Conservation (phyloP, 2,329 filamentous ascomycete genomes). For the Colletotrichum cuscutae region DNA sequence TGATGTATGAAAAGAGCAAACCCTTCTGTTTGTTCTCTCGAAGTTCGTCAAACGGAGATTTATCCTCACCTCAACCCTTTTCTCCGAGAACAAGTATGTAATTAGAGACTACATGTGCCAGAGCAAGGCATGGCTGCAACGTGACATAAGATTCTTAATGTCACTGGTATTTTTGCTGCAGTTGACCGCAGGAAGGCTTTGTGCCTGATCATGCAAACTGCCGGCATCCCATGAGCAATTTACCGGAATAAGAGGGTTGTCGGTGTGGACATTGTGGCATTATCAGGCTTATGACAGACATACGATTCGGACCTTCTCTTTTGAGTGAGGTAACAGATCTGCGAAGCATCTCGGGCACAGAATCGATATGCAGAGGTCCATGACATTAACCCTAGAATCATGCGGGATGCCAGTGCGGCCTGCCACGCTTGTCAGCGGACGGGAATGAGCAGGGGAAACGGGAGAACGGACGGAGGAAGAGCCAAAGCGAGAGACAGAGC, state of each 20-base stretch:
- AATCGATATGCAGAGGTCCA: neutral
- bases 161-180: neutral
- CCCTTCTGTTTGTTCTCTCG: neutral
- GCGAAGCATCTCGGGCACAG: neutral
- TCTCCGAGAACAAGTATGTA: neutral
- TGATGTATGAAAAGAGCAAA: neutral
- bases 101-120: neutral
- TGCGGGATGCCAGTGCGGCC: slow-evolving; percentile 53
- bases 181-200: neutral
- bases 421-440: neutral
- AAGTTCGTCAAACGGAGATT: neutral
- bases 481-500: neutral
- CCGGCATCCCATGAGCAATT: neutral
- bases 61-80: neutral
- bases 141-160: neutral
- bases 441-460: neutral
- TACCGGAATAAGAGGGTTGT: neutral
- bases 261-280: neutral
- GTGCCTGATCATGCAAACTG: neutral
- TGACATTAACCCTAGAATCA: slow-evolving; percentile 34
- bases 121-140: neutral
- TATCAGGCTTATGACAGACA: neutral
- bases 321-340: neutral
- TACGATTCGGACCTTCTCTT: neutral
- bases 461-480: neutral